A percentile compares a stretch with the other conserved stretches of the same genome.
phyloP scores from a whole-genome alignment of 768 basidiomycete genomes.

The Suillus spraguei region DNA sequence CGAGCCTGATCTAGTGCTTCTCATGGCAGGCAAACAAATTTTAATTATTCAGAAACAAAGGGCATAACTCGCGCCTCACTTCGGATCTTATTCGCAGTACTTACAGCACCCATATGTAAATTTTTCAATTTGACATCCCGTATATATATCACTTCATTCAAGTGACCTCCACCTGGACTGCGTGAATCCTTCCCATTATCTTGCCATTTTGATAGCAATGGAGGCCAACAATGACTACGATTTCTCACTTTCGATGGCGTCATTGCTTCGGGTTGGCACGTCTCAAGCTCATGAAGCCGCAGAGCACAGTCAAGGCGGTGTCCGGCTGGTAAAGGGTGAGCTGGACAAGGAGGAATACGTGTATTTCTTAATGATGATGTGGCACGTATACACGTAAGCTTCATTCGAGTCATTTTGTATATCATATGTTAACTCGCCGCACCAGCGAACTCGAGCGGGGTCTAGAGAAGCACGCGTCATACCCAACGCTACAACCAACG shows the following conservation, averaged over 20 bases:
- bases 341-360: conserved; percentile 67
- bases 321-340: conserved; percentile 57
- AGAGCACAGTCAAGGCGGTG: conserved; percentile 58
- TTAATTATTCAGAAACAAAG: neutral
- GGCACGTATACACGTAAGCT: conserved; percentile 76
- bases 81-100: neutral
- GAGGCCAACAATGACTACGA: conserved; percentile 18
- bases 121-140: neutral
- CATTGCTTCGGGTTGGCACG: conserved; percentile 43
- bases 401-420: conserved; percentile 7
- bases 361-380: conserved; percentile 74
- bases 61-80: neutral
- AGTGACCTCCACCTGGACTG: neutral
- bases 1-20: no score
- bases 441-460: conserved; percentile 57
- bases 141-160: conserved; percentile 3
- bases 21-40: neutral
- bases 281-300: conserved; percentile 55
- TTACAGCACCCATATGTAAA: neutral
- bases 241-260: conserved; percentile 34
- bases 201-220: neutral
- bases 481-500: conserved; percentile 65
- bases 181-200: neutral
- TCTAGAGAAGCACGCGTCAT: conserved; percentile 58
- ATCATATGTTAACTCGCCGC: neutral